Evolutionary conservation across 306 rosid genomes (phyloP), one percentile per base, ranked within the genome.

Genomic region (Lagenaria siceraria): DNA sequence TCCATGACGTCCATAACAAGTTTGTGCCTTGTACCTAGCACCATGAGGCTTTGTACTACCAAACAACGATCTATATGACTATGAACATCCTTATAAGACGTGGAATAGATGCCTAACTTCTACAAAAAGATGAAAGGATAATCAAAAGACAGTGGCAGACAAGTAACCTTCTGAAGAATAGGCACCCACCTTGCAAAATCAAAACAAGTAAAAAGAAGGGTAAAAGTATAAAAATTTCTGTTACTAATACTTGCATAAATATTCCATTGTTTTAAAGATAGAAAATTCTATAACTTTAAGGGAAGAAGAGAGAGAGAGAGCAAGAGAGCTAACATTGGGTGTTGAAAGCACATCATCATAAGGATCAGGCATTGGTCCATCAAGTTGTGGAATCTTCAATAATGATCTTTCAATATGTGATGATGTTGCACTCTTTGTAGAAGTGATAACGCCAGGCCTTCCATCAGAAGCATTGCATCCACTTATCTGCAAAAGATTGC

Each of bases 261-360:
- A 71, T 25, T 46, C 22, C 42, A 12, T 9, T 71, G 36, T 40
- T 25, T 71, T 25, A 71, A 48, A 4, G 17, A 71, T 69, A 49
- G 42, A 25, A 19, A 25, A 42, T 24, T 76, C 42, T 29, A 40
- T 19, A 36, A 40, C 25, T 22, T 46, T n/a, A 21, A 31, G 61
- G 54, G 74, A 52, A 56, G 61, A 66, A 56, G 79, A 62, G 5
- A 9, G 13, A 8, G 46, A 42, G 13, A 9, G 69, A 70, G 79
- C 54, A 14, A 40, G n/a, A 40, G 66, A 49, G 77, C 93, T 88
- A 86, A 96, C 99, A 81, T 92, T 92, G 77, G 99, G 99, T 77
- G 99, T 92, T 65, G 99, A 92, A 72, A 96, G 91, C 86, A 81
- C 89, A 61, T 92, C 99, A 76, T 96, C 98, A 27, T 96, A 93